Evolutionary conservation across 2,329 filamentous ascomycete genomes (phyloP).

Genomic region (Aspergillus costaricaensis): DNA sequence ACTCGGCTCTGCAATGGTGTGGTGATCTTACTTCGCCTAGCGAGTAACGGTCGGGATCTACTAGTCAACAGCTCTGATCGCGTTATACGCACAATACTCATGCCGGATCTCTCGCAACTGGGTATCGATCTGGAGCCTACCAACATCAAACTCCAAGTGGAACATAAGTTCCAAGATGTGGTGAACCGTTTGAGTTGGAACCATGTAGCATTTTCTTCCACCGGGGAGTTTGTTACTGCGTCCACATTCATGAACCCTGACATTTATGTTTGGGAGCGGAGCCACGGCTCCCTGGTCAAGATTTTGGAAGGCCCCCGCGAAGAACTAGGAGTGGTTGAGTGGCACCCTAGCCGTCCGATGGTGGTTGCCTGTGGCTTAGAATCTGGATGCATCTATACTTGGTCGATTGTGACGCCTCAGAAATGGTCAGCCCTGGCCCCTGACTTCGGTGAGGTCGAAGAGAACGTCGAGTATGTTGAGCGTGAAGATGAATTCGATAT

Average conservation of each 20-base stretch:
- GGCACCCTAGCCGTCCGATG: slow-evolving; percentile 86
- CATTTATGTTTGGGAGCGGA: slow-evolving; percentile 96
- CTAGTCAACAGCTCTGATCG: slow-evolving; percentile 93
- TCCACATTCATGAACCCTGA: slow-evolving; percentile 98
- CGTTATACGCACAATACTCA: slow-evolving; percentile 87
- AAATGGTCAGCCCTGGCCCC: slow-evolving; percentile 96
- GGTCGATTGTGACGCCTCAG: slow-evolving; percentile 93
- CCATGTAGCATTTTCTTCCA: slow-evolving; percentile 91
- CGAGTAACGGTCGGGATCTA: slow-evolving; percentile 79
- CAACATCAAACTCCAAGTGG: slow-evolving; percentile 83
- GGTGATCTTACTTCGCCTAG: slow-evolving; percentile 83
- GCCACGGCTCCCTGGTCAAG: slow-evolving; percentile 89
- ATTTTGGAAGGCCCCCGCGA: slow-evolving; percentile 97
- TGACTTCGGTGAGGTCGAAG: slow-evolving; percentile 95
- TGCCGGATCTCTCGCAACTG: slow-evolving; percentile 70
- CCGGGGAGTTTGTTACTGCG: slow-evolving; percentile 92
- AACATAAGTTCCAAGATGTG: slow-evolving; percentile 98
- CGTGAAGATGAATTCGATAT: slow-evolving; percentile 98
- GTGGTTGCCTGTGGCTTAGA: slow-evolving; percentile 91
- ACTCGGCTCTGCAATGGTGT: slow-evolving; percentile 84
- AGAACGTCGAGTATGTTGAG: slow-evolving; percentile 96
- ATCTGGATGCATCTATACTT: slow-evolving; percentile 89
- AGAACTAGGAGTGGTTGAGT: slow-evolving; percentile 94
- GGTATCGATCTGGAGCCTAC: slow-evolving; percentile 70
- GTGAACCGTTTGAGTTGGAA: slow-evolving; percentile 97